Percentiles rank a stretch among this genome's conserved stretches.
Evolutionary conservation across 2,329 filamentous ascomycete genomes (phyloP).

Genomic region (Dothistroma septosporum): DNA sequence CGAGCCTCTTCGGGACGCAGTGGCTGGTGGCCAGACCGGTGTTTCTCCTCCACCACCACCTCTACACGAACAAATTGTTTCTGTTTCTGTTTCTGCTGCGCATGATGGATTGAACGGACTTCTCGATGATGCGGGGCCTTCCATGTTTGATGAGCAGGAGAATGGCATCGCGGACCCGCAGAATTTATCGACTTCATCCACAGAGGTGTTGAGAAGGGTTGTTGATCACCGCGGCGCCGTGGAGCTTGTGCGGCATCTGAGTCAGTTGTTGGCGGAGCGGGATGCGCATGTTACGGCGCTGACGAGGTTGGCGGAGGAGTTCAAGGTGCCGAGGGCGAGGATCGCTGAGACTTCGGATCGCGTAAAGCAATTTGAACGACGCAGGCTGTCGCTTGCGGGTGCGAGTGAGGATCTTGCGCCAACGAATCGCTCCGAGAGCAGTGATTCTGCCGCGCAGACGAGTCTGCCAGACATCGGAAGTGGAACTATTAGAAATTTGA

Average conservation of each 20-base stretch:
- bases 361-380: slow-evolving; percentile 29
- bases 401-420: slow-evolving; percentile 22
- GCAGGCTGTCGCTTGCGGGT: slow-evolving; percentile 25
- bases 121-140: slow-evolving; percentile 28
- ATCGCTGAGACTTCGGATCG: slow-evolving; percentile 27
- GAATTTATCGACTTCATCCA: slow-evolving; percentile 25
- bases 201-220: slow-evolving; percentile 25
- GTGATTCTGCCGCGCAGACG: slow-evolving; percentile 14
- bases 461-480: slow-evolving; percentile 7
- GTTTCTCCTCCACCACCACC: not conserved
- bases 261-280: slow-evolving; percentile 29
- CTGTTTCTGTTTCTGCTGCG: not conserved
- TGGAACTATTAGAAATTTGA: slow-evolving; percentile 26
- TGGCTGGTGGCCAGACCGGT: not conserved
- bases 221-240: slow-evolving; percentile 32
- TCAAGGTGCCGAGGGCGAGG: slow-evolving; percentile 28
- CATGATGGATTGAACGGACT: slow-evolving; percentile 26
- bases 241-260: slow-evolving; percentile 28
- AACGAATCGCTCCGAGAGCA: slow-evolving; percentile 11
- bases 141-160: slow-evolving; percentile 32
- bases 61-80: not conserved
- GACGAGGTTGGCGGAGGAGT: slow-evolving; percentile 33
- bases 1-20: slow-evolving; percentile 3
- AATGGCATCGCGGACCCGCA: slow-evolving; percentile 23
- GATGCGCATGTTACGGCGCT: slow-evolving; percentile 35